Percentiles rank a stretch among this genome's conserved stretches.
Conservation (phyloP, 164 flowering plant species). For the Vitis vinifera region ASM3070453v1 NC_081805.1:23167501-23168000, state of each 20-base stretch:
- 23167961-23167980: slow-evolving; percentile 22
- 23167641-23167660: slow-evolving; percentile 13
- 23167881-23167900: slow-evolving; percentile 13
- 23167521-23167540: neutral
- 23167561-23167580: slow-evolving; percentile 6
- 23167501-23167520: neutral
- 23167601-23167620: slow-evolving; percentile 4
- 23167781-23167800: slow-evolving; percentile 18
- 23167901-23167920: slow-evolving; percentile 17
- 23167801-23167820: slow-evolving; percentile 12
- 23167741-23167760: neutral
- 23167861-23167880: slow-evolving; percentile 15
- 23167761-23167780: neutral
- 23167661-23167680: neutral
- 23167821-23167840: slow-evolving; percentile 19
- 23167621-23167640: slow-evolving; percentile 1
- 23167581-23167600: slow-evolving; percentile 8
- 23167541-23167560: slow-evolving; percentile 6
- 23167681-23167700: slow-evolving; percentile 2
- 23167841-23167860: slow-evolving; percentile 23
- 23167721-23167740: slow-evolving; percentile 7
- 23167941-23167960: slow-evolving; percentile 9
- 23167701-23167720: neutral
- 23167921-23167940: slow-evolving; percentile 1
- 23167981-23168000: neutral